Conservation (phyloP, 2,329 filamentous ascomycete genomes). For the Biscogniauxia mediterranea region DNA sequence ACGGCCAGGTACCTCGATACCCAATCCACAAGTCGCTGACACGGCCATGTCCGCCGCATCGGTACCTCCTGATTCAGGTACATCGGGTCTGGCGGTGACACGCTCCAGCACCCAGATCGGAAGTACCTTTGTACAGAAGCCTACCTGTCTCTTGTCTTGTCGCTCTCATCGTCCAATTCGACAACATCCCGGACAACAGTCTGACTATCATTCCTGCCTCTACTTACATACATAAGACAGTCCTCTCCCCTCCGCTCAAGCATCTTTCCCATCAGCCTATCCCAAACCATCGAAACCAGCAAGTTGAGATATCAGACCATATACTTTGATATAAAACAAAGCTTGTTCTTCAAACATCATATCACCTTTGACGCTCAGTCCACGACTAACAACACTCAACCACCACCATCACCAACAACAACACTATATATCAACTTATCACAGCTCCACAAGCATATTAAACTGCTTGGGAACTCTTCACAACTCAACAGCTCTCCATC, state of each 20-base stretch:
- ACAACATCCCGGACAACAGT: constrained; percentile 10
- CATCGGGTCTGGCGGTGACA: constrained; percentile 29
- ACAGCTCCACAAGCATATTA: background rate
- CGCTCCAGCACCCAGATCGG: constrained; percentile 22
- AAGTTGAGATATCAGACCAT: constrained; percentile 1
- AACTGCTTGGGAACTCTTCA: background rate
- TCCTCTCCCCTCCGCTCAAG: constrained; percentile 24
- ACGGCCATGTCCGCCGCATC: constrained; percentile 20
- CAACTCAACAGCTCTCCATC: background rate
- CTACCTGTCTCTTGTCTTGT: constrained; percentile 14
- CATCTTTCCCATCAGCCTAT: constrained; percentile 11
- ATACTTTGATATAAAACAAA: background rate
- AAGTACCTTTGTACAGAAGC: constrained; percentile 19
- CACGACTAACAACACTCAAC: background rate
- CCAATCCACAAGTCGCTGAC: constrained; percentile 18
- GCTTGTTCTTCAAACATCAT: background rate
- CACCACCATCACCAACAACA: too few relatives aligned
- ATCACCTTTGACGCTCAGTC: background rate
- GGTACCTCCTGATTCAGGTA: constrained; percentile 25
- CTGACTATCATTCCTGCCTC: constrained; percentile 24
- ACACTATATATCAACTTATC: too few relatives aligned
- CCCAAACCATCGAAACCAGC: constrained; percentile 23
- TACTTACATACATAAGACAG: constrained; percentile 32
- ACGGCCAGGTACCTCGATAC: constrained; percentile 25
- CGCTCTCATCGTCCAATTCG: constrained; percentile 8